Evolutionary conservation across 805 yeast genomes (phyloP).

Genomic region (Candida ficus): DNA sequence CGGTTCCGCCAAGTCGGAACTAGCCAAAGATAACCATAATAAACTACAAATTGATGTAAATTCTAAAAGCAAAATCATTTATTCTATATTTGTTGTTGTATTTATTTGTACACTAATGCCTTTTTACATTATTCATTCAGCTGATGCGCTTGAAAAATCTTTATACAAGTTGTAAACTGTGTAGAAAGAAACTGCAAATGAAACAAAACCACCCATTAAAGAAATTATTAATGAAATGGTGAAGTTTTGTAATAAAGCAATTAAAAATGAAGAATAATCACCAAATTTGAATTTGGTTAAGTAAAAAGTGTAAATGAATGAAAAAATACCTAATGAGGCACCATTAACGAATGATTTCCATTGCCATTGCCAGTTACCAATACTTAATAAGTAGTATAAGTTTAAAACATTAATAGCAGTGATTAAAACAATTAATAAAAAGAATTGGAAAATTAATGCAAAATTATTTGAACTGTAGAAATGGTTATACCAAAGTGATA

Average conservation of each 20-base stretch:
- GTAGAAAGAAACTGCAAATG: conserved; percentile 16
- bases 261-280: conserved; percentile 20
- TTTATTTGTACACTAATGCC: no score
- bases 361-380: conserved; percentile 29
- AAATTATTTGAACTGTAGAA: conserved; percentile 15
- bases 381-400: conserved; percentile 20
- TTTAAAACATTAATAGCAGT: conserved; percentile 18
- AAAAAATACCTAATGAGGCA: conserved; percentile 21
- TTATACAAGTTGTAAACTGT: conserved; percentile 18
- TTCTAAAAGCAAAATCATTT: no score
- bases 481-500: conserved; percentile 25
- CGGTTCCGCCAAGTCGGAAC: no score
- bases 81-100: no score
- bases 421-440: conserved; percentile 16
- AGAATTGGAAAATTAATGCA: conserved; percentile 13
- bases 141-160: no score
- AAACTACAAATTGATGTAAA: no score
- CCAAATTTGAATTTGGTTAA: conserved; percentile 25
- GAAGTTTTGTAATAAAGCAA: conserved; percentile 23
- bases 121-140: no score
- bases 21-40: no score
- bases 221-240: conserved; percentile 21
- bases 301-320: conserved; percentile 23
- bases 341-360: conserved; percentile 26
- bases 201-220: conserved; percentile 21